Evolutionary conservation across 345 rosid species (phyloP), one percentile per base, ranked within the genome.

Genomic region (Geranium rotundifolium): DNA sequence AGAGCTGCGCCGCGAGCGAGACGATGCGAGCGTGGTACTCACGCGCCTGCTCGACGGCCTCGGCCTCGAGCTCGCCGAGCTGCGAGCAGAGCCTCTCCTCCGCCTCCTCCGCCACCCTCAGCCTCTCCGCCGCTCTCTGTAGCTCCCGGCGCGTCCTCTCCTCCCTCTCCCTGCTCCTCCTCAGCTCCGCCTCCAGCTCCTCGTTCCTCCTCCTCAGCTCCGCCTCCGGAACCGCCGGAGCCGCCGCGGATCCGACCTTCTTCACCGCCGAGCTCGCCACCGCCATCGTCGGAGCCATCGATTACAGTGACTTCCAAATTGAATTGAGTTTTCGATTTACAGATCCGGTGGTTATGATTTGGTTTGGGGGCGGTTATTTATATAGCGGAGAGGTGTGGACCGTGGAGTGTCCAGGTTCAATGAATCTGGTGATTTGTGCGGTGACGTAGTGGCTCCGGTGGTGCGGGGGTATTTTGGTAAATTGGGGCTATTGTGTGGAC

Each of bases 51-150:
- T 72, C 64, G 37, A 85, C 76, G 23, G 91, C 81, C 76, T 91
- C 97, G 0, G 95, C 96, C 76, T 91, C 96, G 2, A 91, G 84
- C 73, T 91, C 95, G 0, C 96, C 95, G 0, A 91, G 85, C 83
- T 88, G 91, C 5, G 82, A 70, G 74, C 95, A 88, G 54, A 91
- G 87, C 70, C 85, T 72, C 77, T 88, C 95, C 81, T 88, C 97
- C 0, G 80, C 97, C 27, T 88, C 95, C 71, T 88, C 97, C 3
- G 86, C 91, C 67, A 86, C 81, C 30, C 85, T 66, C 0, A 90
- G 72, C 65, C 90, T 67, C 61, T 82, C 76, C 81, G 74, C 75
- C 0, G 79, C 29, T 69, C 63, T 76, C 56, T 64, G 64, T 19
- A 89, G 78, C 82, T 86, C 93, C 61, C 23, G 56, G 75, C 65